Conservation (phyloP, 208 protist genomes). For the Acanthamoeba culbertsoni region DNA sequence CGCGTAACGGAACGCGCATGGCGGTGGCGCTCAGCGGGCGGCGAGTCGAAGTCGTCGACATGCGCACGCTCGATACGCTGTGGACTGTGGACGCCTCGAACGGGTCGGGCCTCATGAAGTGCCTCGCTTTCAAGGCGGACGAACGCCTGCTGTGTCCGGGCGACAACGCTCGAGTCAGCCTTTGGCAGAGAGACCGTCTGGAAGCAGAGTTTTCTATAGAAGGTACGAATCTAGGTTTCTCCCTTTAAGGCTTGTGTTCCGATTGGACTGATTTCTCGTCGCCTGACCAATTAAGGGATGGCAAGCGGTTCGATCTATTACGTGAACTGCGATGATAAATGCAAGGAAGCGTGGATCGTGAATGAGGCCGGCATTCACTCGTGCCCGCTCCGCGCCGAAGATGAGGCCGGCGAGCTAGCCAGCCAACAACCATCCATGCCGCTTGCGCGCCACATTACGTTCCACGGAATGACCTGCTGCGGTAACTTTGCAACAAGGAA, state of each 20-base stretch:
- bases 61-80: background rate
- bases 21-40: background rate
- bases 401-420: background rate
- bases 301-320: background rate
- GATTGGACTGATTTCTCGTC: background rate
- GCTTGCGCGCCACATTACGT: background rate
- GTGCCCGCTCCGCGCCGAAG: background rate
- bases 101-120: background rate
- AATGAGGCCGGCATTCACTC: slow-evolving; percentile 3
- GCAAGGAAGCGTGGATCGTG: background rate
- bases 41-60: background rate
- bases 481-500: no score
- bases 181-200: background rate
- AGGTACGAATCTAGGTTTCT: no score
- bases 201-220: background rate
- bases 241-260: no score
- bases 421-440: background rate
- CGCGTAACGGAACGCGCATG: background rate
- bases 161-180: background rate
- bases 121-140: background rate
- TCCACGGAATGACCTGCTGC: slow-evolving; percentile 39
- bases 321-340: background rate
- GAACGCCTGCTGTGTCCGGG: background rate
- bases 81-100: background rate
- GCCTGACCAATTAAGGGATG: background rate